A percentile compares a stretch with the other conserved stretches of the same genome.
Evolutionary conservation across 805 yeast genomes (phyloP).

Genomic region (Kuraishia capsulata): DNA sequence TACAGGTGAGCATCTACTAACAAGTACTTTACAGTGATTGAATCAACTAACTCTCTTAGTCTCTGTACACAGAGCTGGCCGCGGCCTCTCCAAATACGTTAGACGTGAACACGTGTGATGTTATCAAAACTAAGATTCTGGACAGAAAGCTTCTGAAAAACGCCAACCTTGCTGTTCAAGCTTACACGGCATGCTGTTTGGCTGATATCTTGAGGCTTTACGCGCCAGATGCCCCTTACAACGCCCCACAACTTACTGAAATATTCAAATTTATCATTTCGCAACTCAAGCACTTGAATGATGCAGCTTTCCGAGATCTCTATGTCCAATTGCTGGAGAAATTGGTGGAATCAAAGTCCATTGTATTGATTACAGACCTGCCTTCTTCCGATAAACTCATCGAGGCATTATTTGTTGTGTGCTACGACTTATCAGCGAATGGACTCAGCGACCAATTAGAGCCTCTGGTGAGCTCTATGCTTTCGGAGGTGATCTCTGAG

Average conservation of each 20-base stretch:
- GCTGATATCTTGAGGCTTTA: slow-evolving; percentile 67
- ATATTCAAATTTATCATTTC: slow-evolving; percentile 58
- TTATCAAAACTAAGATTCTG: slow-evolving; percentile 41
- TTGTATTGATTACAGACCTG: slow-evolving; percentile 66
- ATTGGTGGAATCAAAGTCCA: slow-evolving; percentile 67
- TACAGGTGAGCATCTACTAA: slow-evolving; percentile 34
- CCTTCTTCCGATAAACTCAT: slow-evolving; percentile 51
- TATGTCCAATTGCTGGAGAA: slow-evolving; percentile 57
- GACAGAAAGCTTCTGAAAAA: slow-evolving; percentile 51
- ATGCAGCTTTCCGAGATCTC: slow-evolving; percentile 53
- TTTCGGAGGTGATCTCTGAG: slow-evolving; percentile 69
- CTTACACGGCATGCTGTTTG: slow-evolving; percentile 62
- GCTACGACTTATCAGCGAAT: slow-evolving; percentile 38
- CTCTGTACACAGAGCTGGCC: slow-evolving; percentile 59
- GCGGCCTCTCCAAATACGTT: slow-evolving; percentile 51
- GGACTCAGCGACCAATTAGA: slow-evolving; percentile 45
- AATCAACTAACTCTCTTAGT: neutral
- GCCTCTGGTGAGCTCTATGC: slow-evolving; percentile 57
- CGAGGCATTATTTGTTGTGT: slow-evolving; percentile 45
- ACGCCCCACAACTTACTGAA: slow-evolving; percentile 48
- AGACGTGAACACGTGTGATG: slow-evolving; percentile 34
- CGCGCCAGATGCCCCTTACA: slow-evolving; percentile 89
- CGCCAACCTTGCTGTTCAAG: slow-evolving; percentile 60
- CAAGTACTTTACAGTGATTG: neutral
- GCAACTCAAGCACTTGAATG: slow-evolving; percentile 47